Percentiles rank a stretch among this genome's conserved stretches.
Conservation (phyloP, 176 grass and related monocot genomes). For the Oryza nivara region DNA sequence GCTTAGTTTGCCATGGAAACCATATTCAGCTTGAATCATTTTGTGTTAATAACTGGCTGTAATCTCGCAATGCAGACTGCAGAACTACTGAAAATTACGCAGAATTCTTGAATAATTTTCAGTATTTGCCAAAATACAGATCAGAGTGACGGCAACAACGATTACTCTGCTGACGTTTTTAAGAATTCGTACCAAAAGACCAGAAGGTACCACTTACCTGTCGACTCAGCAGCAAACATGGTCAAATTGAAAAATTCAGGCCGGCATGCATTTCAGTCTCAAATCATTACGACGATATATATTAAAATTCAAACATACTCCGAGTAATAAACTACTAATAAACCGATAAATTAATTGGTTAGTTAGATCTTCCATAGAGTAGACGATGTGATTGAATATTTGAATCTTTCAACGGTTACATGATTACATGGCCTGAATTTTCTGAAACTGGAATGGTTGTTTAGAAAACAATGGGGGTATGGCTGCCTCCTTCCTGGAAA, state of each 20-base stretch:
- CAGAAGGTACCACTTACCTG: background rate
- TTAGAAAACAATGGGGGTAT: background rate
- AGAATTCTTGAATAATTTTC: background rate
- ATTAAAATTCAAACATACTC: background rate
- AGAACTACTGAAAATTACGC: background rate
- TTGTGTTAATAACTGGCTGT: background rate
- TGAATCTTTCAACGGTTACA: background rate
- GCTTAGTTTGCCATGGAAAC: background rate
- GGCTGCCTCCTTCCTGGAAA: constrained; percentile 17
- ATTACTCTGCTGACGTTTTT: background rate
- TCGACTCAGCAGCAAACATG: constrained; percentile 28
- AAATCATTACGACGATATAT: constrained; percentile 11
- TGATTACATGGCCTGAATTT: constrained; percentile 10
- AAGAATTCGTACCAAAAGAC: constrained; percentile 9
- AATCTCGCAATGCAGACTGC: background rate
- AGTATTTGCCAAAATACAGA: background rate
- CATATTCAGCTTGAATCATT: background rate
- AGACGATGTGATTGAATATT: constrained; percentile 31
- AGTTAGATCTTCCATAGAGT: background rate
- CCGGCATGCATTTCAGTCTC: constrained; percentile 37
- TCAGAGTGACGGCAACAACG: background rate
- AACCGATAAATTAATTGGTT: constrained; percentile 5
- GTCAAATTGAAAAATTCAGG: background rate
- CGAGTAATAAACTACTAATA: background rate
- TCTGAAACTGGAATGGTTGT: background rate